Evolutionary conservation across 1,284 basidiomycete genomes (phyloP).

Genomic region (Vanrija sp.): DNA sequence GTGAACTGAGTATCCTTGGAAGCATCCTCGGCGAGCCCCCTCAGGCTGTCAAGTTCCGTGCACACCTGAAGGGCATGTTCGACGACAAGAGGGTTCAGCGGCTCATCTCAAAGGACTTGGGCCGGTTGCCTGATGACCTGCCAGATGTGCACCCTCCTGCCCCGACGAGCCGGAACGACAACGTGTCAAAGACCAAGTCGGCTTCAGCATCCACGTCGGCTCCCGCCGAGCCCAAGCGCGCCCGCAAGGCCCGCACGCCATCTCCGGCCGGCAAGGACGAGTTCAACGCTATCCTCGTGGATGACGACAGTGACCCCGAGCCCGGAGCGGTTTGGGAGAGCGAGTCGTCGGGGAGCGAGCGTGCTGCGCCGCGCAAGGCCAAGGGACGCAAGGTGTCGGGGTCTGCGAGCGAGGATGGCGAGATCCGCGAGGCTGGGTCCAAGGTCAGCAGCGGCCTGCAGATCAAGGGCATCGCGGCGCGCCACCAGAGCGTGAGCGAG

Average conservation of each 20-base stretch:
- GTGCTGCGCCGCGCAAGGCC: not conserved
- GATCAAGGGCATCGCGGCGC: too few relatives aligned
- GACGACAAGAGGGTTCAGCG: not conserved
- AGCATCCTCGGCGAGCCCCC: conserved; percentile 76
- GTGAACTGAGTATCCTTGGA: conserved; percentile 73
- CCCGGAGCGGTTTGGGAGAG: not conserved
- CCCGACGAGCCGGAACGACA: too few relatives aligned
- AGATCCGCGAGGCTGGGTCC: too few relatives aligned
- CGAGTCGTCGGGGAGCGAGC: not conserved
- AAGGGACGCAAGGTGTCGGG: too few relatives aligned
- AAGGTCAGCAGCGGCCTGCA: too few relatives aligned
- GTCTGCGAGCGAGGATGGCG: too few relatives aligned
- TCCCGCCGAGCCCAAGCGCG: too few relatives aligned
- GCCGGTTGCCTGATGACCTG: too few relatives aligned
- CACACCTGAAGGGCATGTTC: conserved; percentile 2
- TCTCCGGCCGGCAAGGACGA: not conserved
- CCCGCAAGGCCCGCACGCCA: not conserved
- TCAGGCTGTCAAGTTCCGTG: conserved; percentile 57
- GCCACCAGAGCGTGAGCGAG: not conserved
- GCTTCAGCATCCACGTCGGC: too few relatives aligned
- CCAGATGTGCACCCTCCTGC: too few relatives aligned
- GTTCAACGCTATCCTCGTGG: not conserved
- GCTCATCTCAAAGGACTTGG: not conserved
- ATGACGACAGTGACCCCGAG: not conserved
- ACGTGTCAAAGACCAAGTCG: too few relatives aligned